Evolutionary conservation across 2,329 filamentous ascomycete genomes (phyloP), one percentile per base, ranked within the genome.

Genomic region (Rutstroemia sydowiana): DNA sequence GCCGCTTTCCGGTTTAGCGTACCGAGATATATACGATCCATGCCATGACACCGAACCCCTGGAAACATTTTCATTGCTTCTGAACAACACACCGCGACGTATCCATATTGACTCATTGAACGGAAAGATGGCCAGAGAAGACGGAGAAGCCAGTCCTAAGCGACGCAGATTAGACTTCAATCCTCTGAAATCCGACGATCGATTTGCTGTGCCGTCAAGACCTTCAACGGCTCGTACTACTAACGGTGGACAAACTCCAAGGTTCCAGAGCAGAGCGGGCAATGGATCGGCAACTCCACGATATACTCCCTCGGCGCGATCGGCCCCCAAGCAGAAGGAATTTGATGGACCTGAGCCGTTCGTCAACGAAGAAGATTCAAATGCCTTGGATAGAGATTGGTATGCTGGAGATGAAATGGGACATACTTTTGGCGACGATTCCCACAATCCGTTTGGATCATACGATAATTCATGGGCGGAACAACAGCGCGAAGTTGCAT

Each of bases 391-490:
- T 66, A 82, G 91, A 56, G 91, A 95, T 69, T 96, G 91, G 91
- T 96, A 96, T 63, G 84, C 82, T 20, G 88, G 87, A 44, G 90
- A 95, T 64, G 90, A 95, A 66, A 82, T 85, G 52, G 87, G 80
- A 0, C 87, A 95, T 64, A 86, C 85, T 0, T 88, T 95, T 63
- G 91, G 90, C 58, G 91, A 95, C 65, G 91, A 96, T 57, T 77
- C 83, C n/a, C 90, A 95, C 69, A 95, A 95, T 64, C 91, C 90
- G 0, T 95, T 95, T 64, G 88, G 87, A 9, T 82, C 82, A 1
- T 85, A 85, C 54, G 87, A 84, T 52, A 77, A 81, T 57, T 79
- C 84, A 18, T 84, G 85, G 69, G 89, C 90, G 56, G 76, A 75
- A 36, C 72, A 75, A 59, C 83, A 88, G 65, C 81, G 88, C 64